Conservation (phyloP, 257 asterid species). For the Linderniella brevidens region DNA sequence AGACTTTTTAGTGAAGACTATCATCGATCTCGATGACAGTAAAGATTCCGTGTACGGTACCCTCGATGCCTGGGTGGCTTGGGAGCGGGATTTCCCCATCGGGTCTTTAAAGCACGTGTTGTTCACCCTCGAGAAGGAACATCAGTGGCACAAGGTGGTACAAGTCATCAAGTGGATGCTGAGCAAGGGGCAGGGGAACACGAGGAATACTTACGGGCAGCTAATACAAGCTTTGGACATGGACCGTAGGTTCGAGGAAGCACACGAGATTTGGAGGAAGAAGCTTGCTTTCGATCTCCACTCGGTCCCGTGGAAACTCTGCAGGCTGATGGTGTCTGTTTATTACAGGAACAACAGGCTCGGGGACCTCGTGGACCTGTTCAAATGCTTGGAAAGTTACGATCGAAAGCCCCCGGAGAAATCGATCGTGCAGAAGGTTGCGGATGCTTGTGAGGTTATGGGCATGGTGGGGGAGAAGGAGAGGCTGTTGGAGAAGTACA, state of each 20-base stretch:
- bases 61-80: slow-evolving; percentile 90
- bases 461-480: slow-evolving; percentile 59
- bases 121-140: slow-evolving; percentile 57
- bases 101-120: slow-evolving; percentile 46
- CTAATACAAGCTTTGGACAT: slow-evolving; percentile 65
- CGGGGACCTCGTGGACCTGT: slow-evolving; percentile 59
- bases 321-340: slow-evolving; percentile 60
- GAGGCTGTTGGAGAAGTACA: slow-evolving; percentile 48
- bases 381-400: slow-evolving; percentile 60
- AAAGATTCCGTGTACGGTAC: slow-evolving; percentile 52
- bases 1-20: slow-evolving; percentile 37
- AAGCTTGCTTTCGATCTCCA: slow-evolving; percentile 59
- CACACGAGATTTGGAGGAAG: slow-evolving; percentile 57
- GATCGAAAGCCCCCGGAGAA: slow-evolving; percentile 76
- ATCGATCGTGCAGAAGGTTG: slow-evolving; percentile 54
- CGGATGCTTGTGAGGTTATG: slow-evolving; percentile 56
- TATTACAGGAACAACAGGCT: slow-evolving; percentile 60
- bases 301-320: slow-evolving; percentile 69
- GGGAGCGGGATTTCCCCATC: slow-evolving; percentile 72
- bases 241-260: slow-evolving; percentile 67
- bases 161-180: slow-evolving; percentile 92
- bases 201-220: slow-evolving; percentile 67
- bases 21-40: slow-evolving; percentile 36
- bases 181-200: slow-evolving; percentile 85
- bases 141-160: slow-evolving; percentile 67